Percentiles rank a stretch among this genome's conserved stretches.
Conservation (phyloP, 2,329 filamentous ascomycete species). For the Corynespora cassiicola region DNA sequence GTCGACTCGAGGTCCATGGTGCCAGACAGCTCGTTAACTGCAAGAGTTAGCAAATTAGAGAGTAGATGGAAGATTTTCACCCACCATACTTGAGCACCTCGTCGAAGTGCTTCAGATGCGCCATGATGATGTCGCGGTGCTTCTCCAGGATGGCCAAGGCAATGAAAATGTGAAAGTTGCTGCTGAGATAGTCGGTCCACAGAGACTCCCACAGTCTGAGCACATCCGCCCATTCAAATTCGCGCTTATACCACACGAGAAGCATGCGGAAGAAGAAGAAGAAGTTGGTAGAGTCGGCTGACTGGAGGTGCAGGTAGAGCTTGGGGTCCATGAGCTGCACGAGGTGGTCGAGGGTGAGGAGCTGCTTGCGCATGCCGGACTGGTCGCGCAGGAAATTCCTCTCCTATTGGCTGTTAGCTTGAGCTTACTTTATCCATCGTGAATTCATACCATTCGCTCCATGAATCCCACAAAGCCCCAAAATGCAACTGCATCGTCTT, state of each 20-base stretch:
- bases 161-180: slow-evolving; percentile 93
- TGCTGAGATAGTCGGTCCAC: slow-evolving; percentile 91
- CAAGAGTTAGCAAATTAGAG: slow-evolving; percentile 12
- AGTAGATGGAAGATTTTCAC: slow-evolving; percentile 38
- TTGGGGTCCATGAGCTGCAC: slow-evolving; percentile 97
- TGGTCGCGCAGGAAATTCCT: slow-evolving; percentile 95
- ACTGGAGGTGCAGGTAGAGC: slow-evolving; percentile 87
- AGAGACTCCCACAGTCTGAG: slow-evolving; percentile 88
- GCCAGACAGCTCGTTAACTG: slow-evolving; percentile 92
- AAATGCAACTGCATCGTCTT: slow-evolving; percentile 96
- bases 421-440: not conserved
- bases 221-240: slow-evolving; percentile 89
- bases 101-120: slow-evolving; percentile 91
- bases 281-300: slow-evolving; percentile 95
- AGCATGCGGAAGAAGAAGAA: slow-evolving; percentile 99
- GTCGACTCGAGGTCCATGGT: slow-evolving; percentile 91
- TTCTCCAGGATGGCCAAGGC: slow-evolving; percentile 94
- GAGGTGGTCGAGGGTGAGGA: slow-evolving; percentile 89
- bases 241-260: slow-evolving; percentile 97
- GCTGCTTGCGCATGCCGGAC: slow-evolving; percentile 92
- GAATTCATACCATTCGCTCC: slow-evolving; percentile 76
- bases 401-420: slow-evolving; percentile 59
- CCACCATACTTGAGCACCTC: slow-evolving; percentile 95
- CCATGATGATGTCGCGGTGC: slow-evolving; percentile 95
- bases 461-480: slow-evolving; percentile 97